A percentile compares a stretch with the other conserved stretches of the same genome.
Evolutionary conservation across 345 rosid species (phyloP).

Genomic region (Populus deltoides): DNA sequence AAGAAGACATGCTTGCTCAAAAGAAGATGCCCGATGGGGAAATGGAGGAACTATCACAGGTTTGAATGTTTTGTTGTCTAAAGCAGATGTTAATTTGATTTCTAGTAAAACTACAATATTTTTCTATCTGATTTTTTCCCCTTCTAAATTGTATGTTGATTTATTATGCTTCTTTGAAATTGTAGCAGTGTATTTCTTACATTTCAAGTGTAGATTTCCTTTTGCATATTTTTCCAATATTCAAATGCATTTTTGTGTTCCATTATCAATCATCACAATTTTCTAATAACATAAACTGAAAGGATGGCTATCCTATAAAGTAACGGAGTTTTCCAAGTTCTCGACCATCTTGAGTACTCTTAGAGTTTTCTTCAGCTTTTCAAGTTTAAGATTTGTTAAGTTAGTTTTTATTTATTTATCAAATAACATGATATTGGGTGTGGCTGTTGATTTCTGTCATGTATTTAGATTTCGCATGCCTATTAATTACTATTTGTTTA

Average conservation of each 20-base stretch:
- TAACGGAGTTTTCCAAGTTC: too few species aligned
- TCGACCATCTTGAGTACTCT: too few species aligned
- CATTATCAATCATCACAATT: too few species aligned
- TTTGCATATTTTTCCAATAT: neutral
- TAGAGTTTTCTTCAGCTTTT: neutral
- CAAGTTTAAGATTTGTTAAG: too few species aligned
- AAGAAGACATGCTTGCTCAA: slow-evolving; percentile 98
- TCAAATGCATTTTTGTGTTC: too few species aligned
- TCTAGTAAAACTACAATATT: neutral
- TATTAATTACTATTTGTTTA: neutral
- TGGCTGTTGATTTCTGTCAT: neutral
- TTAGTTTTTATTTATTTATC: too few species aligned
- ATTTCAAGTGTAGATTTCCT: neutral
- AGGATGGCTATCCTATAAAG: too few species aligned
- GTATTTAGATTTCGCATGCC: neutral
- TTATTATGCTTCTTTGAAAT: slow-evolving; percentile 2
- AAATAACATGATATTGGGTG: neutral
- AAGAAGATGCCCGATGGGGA: slow-evolving; percentile 96
- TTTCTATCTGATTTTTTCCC: neutral
- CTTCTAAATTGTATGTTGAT: neutral
- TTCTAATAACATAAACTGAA: too few species aligned
- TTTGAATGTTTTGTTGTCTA: slow-evolving; percentile 11
- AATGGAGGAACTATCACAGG: slow-evolving; percentile 97
- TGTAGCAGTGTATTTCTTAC: neutral
- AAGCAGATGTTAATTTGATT: neutral